Percentiles rank a stretch among this genome's conserved stretches.
These are phyloP conservation scores for Arthrobotrys sphaeroides DNA, from an alignment of 2,329 filamentous ascomycete species.

Conservation along the genomic window DNA sequence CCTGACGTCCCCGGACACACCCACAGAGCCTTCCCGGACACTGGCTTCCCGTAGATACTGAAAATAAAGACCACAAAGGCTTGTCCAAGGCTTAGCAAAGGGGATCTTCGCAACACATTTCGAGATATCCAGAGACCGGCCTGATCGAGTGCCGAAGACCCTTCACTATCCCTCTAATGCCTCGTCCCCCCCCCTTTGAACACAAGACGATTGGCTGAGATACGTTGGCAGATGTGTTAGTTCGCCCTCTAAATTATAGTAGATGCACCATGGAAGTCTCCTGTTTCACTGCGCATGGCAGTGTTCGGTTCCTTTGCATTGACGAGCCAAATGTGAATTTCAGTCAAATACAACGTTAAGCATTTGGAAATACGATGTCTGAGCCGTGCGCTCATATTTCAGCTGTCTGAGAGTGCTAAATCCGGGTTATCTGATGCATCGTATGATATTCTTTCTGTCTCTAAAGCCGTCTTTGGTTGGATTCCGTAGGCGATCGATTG, in stretches of 20 bases:
- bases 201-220: not conserved
- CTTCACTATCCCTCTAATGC: not conserved
- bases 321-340: too few relatives aligned
- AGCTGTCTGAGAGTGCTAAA: too few relatives aligned
- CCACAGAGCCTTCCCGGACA: not conserved
- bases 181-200: too few relatives aligned
- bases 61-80: not conserved
- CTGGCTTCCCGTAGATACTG: not conserved
- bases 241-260: not conserved
- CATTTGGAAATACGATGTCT: too few relatives aligned
- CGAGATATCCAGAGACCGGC: not conserved
- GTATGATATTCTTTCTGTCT: too few relatives aligned
- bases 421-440: too few relatives aligned
- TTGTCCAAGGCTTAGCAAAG: conserved; percentile 15
- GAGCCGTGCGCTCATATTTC: too few relatives aligned
- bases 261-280: not conserved
- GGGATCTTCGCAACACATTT: conserved; percentile 44
- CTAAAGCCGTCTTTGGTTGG: too few relatives aligned
- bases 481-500: too few relatives aligned
- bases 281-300: not conserved
- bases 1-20: not conserved
- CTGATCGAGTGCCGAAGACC: not conserved
- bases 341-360: too few relatives aligned
- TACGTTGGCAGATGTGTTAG: not conserved
- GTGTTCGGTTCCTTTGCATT: too few relatives aligned